These are phyloP conservation scores for Suillus cothurnatus DNA, from an alignment of 768 basidiomycete genomes.

Conservation along the genomic window DNA sequence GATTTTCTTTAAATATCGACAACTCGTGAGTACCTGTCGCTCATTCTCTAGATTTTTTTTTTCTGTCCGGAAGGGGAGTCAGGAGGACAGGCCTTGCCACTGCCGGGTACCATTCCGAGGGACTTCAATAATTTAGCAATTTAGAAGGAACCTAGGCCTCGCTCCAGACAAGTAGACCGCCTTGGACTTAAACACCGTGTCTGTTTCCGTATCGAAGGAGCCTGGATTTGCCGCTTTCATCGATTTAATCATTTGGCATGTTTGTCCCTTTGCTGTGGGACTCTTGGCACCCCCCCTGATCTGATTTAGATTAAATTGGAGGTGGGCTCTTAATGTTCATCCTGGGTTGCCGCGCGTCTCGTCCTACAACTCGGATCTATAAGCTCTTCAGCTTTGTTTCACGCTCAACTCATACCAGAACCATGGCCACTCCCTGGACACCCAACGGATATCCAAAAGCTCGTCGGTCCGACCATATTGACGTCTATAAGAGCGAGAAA, in stretches of 20 bases:
- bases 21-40: conserved; percentile 1
- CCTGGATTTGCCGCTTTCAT: conserved; percentile 14
- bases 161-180: conserved; percentile 4
- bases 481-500: conserved; percentile 66
- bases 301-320: conserved; percentile 24
- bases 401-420: conserved; percentile 14
- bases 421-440: conserved; percentile 49
- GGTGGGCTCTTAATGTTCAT: conserved; percentile 17
- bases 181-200: conserved; percentile 6
- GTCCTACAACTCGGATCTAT: conserved; percentile 23
- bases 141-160: conserved; percentile 17
- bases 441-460: conserved; percentile 64
- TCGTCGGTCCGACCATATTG: conserved; percentile 65
- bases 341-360: conserved; percentile 15
- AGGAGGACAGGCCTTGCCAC: conserved; percentile 8
- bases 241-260: conserved; percentile 22
- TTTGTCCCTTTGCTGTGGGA: conserved; percentile 19
- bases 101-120: conserved; percentile 5
- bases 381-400: conserved; percentile 25
- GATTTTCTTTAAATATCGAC: neutral
- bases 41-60: conserved; percentile 6
- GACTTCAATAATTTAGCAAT: conserved; percentile 7
- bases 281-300: conserved; percentile 34
- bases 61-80: neutral
- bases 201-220: conserved; percentile 13